Evolutionary conservation across 75 land plant genomes (phyloP).

Genomic region (Selaginella moellendorffii): DNA sequence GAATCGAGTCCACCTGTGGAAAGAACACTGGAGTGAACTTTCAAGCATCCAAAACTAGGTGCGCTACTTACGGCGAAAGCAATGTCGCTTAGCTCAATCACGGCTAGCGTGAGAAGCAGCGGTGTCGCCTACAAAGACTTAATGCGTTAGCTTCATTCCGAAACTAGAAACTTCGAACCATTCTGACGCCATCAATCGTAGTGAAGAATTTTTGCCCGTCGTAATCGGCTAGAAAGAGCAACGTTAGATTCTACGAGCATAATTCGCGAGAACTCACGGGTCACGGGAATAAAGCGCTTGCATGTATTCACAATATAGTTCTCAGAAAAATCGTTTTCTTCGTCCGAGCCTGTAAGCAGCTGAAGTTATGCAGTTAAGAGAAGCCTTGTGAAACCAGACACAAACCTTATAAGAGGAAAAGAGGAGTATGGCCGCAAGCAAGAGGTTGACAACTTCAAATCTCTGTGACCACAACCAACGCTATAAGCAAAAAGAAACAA

Average conservation of each 20-base stretch:
- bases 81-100: conserved; percentile 94
- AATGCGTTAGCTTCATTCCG: too few species aligned
- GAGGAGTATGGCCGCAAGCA: conserved; percentile 70
- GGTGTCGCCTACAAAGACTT: conserved; percentile 99
- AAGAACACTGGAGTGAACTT: too few species aligned
- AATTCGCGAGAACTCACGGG: conserved; percentile 38
- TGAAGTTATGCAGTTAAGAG: background rate
- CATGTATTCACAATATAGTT: conserved; percentile 87
- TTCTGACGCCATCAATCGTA: conserved; percentile 31
- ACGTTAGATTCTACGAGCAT: background rate
- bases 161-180: background rate
- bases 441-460: conserved; percentile 82
- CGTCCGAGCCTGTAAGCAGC: conserved; percentile 18
- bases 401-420: conserved; percentile 82
- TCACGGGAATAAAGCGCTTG: conserved; percentile 77
- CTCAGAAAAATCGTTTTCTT: conserved; percentile 62
- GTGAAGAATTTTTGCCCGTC: conserved; percentile 76
- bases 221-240: conserved; percentile 23
- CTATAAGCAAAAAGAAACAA: background rate
- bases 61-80: conserved; percentile 99
- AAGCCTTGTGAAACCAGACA: too few species aligned
- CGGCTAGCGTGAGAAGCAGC: conserved; percentile 84
- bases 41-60: too few species aligned
- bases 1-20: conserved; percentile 98
- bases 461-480: conserved; percentile 42